Conservation (phyloP, 176 grass and related monocot genomes). For the Aegilops bicornis region DNA sequence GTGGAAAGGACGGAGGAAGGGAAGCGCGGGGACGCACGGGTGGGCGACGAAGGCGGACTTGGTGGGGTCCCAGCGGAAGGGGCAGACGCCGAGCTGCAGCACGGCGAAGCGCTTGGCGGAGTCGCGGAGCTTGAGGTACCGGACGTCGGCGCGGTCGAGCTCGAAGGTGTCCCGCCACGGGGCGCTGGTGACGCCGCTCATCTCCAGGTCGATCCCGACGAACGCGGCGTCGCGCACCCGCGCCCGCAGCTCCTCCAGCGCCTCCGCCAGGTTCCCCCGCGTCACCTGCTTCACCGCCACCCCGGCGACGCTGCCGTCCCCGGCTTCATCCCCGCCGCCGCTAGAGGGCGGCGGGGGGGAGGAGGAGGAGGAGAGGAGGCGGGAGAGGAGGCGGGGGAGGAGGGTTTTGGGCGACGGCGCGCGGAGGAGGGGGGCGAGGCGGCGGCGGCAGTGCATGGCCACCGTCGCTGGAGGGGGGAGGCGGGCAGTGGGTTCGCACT, state of each 20-base stretch:
- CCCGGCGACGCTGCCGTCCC: background rate
- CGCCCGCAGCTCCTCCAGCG: conserved; percentile 54
- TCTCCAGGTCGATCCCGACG: conserved; percentile 85
- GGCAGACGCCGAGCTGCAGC: conserved; percentile 88
- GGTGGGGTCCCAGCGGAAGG: conserved; percentile 77
- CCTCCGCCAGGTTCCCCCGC: conserved; percentile 51
- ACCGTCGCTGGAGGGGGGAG: conserved; percentile 14
- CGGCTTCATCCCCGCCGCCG: background rate
- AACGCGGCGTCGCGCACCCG: conserved; percentile 71
- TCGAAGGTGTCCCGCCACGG: conserved; percentile 87
- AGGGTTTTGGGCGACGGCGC: conserved; percentile 19
- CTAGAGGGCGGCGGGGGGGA: background rate
- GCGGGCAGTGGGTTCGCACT: background rate
- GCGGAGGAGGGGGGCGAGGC: conserved; percentile 8
- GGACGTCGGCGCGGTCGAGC: conserved; percentile 79
- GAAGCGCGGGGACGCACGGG: conserved; percentile 37
- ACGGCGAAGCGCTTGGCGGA: conserved; percentile 70
- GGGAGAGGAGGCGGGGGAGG: conserved; percentile 24
- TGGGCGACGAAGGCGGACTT: conserved; percentile 64
- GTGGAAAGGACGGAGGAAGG: background rate
- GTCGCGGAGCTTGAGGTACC: conserved; percentile 79
- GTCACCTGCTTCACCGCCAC: conserved; percentile 86
- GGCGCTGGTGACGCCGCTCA: conserved; percentile 77
- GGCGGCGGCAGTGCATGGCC: conserved; percentile 41
- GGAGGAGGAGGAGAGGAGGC: conserved; percentile 22